These are phyloP conservation scores for Kurtzmaniella quercitrusa DNA, from an alignment of 1,139 yeast species.

Conservation along the genomic window DNA sequence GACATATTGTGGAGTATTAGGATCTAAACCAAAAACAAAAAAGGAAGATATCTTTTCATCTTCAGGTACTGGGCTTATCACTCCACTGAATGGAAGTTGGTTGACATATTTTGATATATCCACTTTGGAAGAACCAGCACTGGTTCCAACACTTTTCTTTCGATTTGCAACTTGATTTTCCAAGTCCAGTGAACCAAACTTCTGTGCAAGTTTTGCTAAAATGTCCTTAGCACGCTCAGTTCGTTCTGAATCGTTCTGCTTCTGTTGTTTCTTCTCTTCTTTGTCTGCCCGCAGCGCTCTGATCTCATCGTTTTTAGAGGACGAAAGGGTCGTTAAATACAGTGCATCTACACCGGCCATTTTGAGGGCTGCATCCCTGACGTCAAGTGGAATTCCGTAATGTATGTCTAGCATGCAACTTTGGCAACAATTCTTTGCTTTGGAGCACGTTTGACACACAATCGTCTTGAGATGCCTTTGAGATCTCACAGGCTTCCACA, in stretches of 20 bases:
- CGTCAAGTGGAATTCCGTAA: slow-evolving; percentile 71
- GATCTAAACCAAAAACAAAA: slow-evolving; percentile 69
- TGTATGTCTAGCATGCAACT: slow-evolving; percentile 78
- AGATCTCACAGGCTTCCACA: slow-evolving; percentile 52
- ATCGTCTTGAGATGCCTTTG: slow-evolving; percentile 46
- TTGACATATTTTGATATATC: slow-evolving; percentile 49
- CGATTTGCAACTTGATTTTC: slow-evolving; percentile 5
- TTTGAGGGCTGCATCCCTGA: slow-evolving; percentile 78
- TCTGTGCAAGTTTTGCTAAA: slow-evolving; percentile 40
- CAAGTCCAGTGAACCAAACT: slow-evolving; percentile 19
- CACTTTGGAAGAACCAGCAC: slow-evolving; percentile 14
- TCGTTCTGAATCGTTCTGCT: slow-evolving; percentile 13
- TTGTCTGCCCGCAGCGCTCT: slow-evolving; percentile 39
- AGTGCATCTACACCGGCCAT: slow-evolving; percentile 54
- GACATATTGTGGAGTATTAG: slow-evolving; percentile 61
- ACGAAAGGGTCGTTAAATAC: background rate
- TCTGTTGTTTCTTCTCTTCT: slow-evolving; percentile 20
- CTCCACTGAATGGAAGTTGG: slow-evolving; percentile 61
- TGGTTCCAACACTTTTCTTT: slow-evolving; percentile 8
- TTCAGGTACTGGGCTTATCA: slow-evolving; percentile 36
- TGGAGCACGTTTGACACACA: slow-evolving; percentile 76
- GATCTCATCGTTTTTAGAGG: slow-evolving; percentile 36
- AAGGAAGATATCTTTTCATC: slow-evolving; percentile 47
- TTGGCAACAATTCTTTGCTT: slow-evolving; percentile 81
- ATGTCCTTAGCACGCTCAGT: slow-evolving; percentile 24